Percentiles rank a stretch among this genome's conserved stretches.
These are phyloP conservation scores for Penicillium sp. DNA, from an alignment of 2,329 filamentous ascomycete species.

Conservation along the genomic window DNA sequence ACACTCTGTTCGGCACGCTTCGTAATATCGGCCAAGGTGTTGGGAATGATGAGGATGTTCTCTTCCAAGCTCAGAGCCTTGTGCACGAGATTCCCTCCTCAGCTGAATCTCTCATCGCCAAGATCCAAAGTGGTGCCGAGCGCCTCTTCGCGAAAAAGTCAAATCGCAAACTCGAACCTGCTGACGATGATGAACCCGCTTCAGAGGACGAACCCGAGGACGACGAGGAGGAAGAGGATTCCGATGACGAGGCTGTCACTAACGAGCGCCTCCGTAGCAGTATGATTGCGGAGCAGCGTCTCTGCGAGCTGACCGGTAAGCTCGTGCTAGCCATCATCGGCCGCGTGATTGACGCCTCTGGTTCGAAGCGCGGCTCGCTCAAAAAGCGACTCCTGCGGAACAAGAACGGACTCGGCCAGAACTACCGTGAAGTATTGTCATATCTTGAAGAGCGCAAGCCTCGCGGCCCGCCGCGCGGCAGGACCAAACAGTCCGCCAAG, in stretches of 20 bases:
- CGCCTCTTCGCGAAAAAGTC: conserved; percentile 73
- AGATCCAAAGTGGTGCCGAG: conserved; percentile 78
- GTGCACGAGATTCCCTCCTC: conserved; percentile 70
- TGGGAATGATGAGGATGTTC: conserved; percentile 49
- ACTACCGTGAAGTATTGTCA: conserved; percentile 81
- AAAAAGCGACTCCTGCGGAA: conserved; percentile 76
- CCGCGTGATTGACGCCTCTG: conserved; percentile 70
- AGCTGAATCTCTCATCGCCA: conserved; percentile 68
- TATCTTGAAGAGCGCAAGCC: conserved; percentile 73
- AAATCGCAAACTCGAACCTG: conserved; percentile 47
- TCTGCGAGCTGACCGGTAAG: conserved; percentile 85
- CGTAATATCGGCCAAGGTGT: conserved; percentile 53
- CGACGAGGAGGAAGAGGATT: conserved; percentile 38
- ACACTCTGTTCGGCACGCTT: conserved; percentile 76
- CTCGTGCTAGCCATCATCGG: conserved; percentile 79
- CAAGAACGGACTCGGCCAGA: conserved; percentile 75
- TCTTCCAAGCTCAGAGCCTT: conserved; percentile 62
- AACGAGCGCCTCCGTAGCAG: conserved; percentile 64
- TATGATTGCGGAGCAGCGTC: conserved; percentile 77
- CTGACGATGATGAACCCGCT: conserved; percentile 74
- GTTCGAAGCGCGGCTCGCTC: conserved; percentile 64
- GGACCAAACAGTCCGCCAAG: conserved; percentile 39
- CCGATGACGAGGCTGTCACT: conserved; percentile 42
- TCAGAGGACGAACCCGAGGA: conserved; percentile 62
- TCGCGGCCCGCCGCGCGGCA: conserved; percentile 32